phyloP scores from a whole-genome alignment of 2,329 filamentous ascomycete genomes.

The Lecanicillium sp. region DNA sequence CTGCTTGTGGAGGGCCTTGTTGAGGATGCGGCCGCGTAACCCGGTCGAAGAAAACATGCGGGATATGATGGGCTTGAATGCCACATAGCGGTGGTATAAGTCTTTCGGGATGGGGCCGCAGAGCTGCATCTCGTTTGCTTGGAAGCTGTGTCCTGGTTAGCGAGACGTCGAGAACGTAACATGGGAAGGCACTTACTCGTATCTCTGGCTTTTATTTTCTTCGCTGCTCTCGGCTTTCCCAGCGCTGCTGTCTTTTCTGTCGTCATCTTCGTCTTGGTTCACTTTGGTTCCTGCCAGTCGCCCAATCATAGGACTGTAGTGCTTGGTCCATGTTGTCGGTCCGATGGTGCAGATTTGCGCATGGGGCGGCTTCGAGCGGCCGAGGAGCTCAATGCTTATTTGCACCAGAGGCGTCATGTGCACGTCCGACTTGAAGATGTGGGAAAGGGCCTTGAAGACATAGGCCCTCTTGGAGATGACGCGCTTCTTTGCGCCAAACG shows the following conservation, averaged over 20 bases:
- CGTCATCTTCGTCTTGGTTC: slow-evolving; percentile 48
- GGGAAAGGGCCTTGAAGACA: slow-evolving; percentile 59
- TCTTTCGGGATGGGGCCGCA: slow-evolving; percentile 70
- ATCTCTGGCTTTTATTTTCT: slow-evolving; percentile 50
- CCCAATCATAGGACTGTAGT: slow-evolving; percentile 85
- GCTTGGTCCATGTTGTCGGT: slow-evolving; percentile 68
- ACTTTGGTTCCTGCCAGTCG: slow-evolving; percentile 68
- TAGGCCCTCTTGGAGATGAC: slow-evolving; percentile 85
- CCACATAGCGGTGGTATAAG: slow-evolving; percentile 87
- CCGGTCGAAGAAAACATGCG: slow-evolving; percentile 79
- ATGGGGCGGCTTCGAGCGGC: slow-evolving; percentile 61
- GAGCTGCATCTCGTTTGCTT: slow-evolving; percentile 86
- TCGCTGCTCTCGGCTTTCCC: slow-evolving; percentile 32
- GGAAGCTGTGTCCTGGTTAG: slow-evolving; percentile 55
- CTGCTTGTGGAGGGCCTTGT: slow-evolving; percentile 83
- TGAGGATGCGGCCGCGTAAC: slow-evolving; percentile 69
- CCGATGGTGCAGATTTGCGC: slow-evolving; percentile 73
- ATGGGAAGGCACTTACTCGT: slow-evolving; percentile 53
- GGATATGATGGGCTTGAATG: slow-evolving; percentile 84
- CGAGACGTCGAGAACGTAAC: background rate
- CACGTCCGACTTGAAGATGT: slow-evolving; percentile 50
- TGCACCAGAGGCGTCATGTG: slow-evolving; percentile 64
- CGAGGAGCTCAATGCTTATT: slow-evolving; percentile 71
- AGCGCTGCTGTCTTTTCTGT: slow-evolving; percentile 17
- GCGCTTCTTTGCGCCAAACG: slow-evolving; percentile 71